phyloP scores from a whole-genome alignment of 2,329 filamentous ascomycete genomes.

The Phyllosticta paracitricarpa region DNA sequence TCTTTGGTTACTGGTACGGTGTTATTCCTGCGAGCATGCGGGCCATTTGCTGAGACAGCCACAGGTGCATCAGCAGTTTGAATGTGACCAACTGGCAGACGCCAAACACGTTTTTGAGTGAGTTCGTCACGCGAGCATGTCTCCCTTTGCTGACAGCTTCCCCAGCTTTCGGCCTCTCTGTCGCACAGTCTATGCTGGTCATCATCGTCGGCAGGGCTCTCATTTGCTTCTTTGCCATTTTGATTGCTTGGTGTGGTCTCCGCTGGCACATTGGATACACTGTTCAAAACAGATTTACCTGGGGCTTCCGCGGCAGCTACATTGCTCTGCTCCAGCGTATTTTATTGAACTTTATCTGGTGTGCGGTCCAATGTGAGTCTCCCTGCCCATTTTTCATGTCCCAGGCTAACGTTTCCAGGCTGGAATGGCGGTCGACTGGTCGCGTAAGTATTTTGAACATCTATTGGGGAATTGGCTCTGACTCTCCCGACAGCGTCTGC shows the following conservation, averaged over 20 bases:
- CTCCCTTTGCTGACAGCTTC: neutral
- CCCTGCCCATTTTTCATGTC: neutral
- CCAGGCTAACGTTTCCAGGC: slow-evolving; percentile 15
- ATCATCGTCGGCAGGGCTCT: slow-evolving; percentile 36
- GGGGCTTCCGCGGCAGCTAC: slow-evolving; percentile 41
- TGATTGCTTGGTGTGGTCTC: slow-evolving; percentile 40
- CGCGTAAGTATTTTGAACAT: slow-evolving; percentile 11
- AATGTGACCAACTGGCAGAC: slow-evolving; percentile 40
- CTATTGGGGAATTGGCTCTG: neutral
- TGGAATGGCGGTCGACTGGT: slow-evolving; percentile 26
- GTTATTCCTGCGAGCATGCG: neutral
- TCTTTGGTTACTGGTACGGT: slow-evolving; percentile 32
- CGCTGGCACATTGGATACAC: slow-evolving; percentile 44
- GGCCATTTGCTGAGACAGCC: neutral
- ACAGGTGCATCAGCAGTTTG: slow-evolving; percentile 23
- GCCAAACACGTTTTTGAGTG: slow-evolving; percentile 37
- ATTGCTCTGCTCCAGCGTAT: slow-evolving; percentile 39
- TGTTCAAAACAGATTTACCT: slow-evolving; percentile 40
- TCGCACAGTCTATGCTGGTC: slow-evolving; percentile 38
- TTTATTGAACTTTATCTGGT: slow-evolving; percentile 43
- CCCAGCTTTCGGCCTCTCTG: slow-evolving; percentile 36
- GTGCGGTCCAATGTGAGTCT: slow-evolving; percentile 36
- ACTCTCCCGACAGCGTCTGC: slow-evolving; percentile 16
- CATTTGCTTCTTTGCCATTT: slow-evolving; percentile 33
- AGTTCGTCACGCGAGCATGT: neutral